phyloP scores from a whole-genome alignment of 805 yeast species.

The Grigorovia transvaalensis region DNA sequence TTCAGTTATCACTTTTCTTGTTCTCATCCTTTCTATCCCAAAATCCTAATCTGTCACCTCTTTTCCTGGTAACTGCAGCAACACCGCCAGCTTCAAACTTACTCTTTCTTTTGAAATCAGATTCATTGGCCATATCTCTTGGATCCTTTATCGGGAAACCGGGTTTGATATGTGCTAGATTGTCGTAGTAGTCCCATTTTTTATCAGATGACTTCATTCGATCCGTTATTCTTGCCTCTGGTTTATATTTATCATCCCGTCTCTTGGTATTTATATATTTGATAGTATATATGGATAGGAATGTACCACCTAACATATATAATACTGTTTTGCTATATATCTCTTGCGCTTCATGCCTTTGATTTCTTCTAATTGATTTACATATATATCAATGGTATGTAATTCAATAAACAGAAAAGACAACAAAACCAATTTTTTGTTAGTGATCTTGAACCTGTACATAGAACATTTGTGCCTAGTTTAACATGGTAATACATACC shows the following conservation, averaged over 20 bases:
- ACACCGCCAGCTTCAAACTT: conserved; percentile 61
- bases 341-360: too few relatives aligned
- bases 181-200: conserved; percentile 21
- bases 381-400: too few relatives aligned
- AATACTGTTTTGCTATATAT: conserved; percentile 17
- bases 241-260: conserved; percentile 29
- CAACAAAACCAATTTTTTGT: too few relatives aligned
- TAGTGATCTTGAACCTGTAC: too few relatives aligned
- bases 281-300: conserved; percentile 18
- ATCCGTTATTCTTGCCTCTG: conserved; percentile 19
- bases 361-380: too few relatives aligned
- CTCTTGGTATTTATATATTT: conserved; percentile 27
- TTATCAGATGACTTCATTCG: conserved; percentile 1
- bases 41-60: conserved; percentile 40
- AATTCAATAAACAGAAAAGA: too few relatives aligned
- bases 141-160: conserved; percentile 40
- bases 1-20: not conserved
- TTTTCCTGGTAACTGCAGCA: conserved; percentile 45
- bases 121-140: conserved; percentile 13
- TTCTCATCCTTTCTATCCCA: conserved; percentile 14
- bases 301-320: conserved; percentile 20
- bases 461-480: not conserved
- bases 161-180: conserved; percentile 37
- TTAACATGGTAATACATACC: conserved; percentile 16
- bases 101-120: conserved; percentile 38